A percentile compares a stretch with the other conserved stretches of the same genome.
Evolutionary conservation across 768 basidiomycete species (phyloP).

Genomic region (Podaxis sp.): DNA sequence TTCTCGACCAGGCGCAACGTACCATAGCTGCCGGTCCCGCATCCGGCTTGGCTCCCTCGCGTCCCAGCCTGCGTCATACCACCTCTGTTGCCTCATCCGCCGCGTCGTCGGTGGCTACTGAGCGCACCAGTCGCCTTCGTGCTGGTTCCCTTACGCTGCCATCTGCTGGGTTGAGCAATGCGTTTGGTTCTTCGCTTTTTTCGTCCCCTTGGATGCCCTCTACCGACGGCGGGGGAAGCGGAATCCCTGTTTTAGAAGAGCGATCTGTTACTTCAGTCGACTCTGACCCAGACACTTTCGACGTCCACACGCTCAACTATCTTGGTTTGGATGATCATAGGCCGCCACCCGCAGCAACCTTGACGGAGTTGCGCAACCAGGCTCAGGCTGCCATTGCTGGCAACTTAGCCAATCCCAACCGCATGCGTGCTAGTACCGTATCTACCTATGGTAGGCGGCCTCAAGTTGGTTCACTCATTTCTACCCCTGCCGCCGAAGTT

Average conservation of each 20-base stretch:
- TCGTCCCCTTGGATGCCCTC: constrained; percentile 84
- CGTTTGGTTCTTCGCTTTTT: constrained; percentile 87
- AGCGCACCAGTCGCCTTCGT: constrained; percentile 79
- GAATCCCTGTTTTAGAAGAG: constrained; percentile 71
- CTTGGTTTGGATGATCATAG: constrained; percentile 85
- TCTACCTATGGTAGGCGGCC: constrained; percentile 81
- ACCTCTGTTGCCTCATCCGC: constrained; percentile 59
- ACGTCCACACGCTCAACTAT: constrained; percentile 94
- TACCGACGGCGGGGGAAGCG: constrained; percentile 45
- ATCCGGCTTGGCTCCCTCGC: constrained; percentile 38
- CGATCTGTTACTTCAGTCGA: constrained; percentile 78
- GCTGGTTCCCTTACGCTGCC: constrained; percentile 92
- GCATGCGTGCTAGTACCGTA: constrained; percentile 86
- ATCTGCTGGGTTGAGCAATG: constrained; percentile 68
- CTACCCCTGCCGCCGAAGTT: constrained; percentile 67
- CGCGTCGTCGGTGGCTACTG: constrained; percentile 45
- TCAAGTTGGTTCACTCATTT: constrained; percentile 54
- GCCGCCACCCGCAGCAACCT: constrained; percentile 84
- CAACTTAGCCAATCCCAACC: constrained; percentile 73
- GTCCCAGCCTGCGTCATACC: constrained; percentile 73
- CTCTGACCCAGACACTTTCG: constrained; percentile 80
- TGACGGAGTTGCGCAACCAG: constrained; percentile 84
- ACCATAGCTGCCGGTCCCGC: constrained; percentile 42
- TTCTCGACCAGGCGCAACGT: constrained; percentile 47
- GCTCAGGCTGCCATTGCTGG: constrained; percentile 88